These are phyloP conservation scores for Venturia nashicola DNA, from an alignment of 2,329 filamentous ascomycete genomes.

Conservation along the genomic window DNA sequence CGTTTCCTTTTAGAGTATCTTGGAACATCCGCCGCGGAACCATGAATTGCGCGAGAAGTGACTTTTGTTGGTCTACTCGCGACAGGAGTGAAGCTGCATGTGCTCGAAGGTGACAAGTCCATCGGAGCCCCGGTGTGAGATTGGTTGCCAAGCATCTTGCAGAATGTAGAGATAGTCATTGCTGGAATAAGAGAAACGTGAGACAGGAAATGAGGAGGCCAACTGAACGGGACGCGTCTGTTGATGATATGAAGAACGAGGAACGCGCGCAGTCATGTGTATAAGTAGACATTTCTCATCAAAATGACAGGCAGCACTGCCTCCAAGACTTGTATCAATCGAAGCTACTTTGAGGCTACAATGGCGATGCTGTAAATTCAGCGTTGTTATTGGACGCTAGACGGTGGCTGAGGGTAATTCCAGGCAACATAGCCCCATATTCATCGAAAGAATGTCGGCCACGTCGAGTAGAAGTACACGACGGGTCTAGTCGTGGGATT, in stretches of 20 bases:
- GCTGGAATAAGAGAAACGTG: not conserved
- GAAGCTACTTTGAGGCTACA: not conserved
- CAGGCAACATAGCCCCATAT: not conserved
- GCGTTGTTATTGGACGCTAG: not conserved
- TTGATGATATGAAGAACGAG: not conserved
- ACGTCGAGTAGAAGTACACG: not conserved
- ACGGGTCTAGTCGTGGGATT: too few relatives aligned
- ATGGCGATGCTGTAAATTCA: not conserved
- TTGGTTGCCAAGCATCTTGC: not conserved
- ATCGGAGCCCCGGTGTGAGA: not conserved
- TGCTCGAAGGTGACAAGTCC: not conserved
- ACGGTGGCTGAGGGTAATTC: not conserved
- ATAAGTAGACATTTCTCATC: not conserved
- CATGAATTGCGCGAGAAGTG: not conserved
- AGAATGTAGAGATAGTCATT: not conserved
- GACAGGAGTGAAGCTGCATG: not conserved
- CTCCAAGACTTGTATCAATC: not conserved
- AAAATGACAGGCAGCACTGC: not conserved
- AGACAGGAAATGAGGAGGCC: not conserved
- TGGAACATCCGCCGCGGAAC: not conserved
- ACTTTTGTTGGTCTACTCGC: not conserved
- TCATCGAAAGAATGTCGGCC: not conserved
- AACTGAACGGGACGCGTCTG: not conserved
- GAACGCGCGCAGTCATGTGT: constrained; percentile 4
- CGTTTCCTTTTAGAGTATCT: constrained; percentile 7